Evolutionary conservation across 331 rosid genomes (phyloP).

Genomic region (Acacia concinna): DNA sequence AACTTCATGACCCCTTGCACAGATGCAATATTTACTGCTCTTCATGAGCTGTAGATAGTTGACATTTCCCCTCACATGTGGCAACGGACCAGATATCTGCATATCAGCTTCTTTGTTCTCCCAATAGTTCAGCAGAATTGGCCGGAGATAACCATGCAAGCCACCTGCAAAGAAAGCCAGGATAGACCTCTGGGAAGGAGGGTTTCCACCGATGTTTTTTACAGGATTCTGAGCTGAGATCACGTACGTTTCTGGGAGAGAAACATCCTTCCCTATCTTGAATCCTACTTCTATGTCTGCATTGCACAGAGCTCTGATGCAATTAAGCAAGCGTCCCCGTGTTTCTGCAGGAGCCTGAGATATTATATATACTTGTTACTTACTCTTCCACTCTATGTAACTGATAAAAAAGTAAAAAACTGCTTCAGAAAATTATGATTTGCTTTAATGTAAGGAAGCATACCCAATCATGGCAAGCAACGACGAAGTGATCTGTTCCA

Average conservation of each 20-base stretch:
- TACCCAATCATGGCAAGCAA: conserved; percentile 99
- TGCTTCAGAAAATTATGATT: background rate
- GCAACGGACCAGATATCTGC: conserved; percentile 64
- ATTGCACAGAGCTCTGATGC: conserved; percentile 95
- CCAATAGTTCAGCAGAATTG: conserved; percentile 72
- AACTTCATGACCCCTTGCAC: conserved; percentile 93
- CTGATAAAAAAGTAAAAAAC: background rate
- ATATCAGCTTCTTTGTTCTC: conserved; percentile 85
- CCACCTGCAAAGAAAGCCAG: conserved; percentile 90
- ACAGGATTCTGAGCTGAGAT: conserved; percentile 56
- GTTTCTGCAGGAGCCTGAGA: conserved; percentile 92
- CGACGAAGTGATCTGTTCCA: conserved; percentile 93
- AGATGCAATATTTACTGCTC: conserved; percentile 88
- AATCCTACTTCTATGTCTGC: conserved; percentile 85
- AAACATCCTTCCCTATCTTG: conserved; percentile 82
- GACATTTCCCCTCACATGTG: conserved; percentile 54
- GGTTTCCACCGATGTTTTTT: conserved; percentile 67
- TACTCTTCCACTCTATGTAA: no score
- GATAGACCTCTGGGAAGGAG: conserved; percentile 64
- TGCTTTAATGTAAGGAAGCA: conserved; percentile 30
- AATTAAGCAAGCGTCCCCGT: conserved; percentile 54
- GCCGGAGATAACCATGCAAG: conserved; percentile 81
- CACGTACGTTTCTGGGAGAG: conserved; percentile 88
- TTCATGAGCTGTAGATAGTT: conserved; percentile 67
- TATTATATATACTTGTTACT: conserved; percentile 38